Evolutionary conservation across 257 asterid genomes (phyloP).

Genomic region (Cordia subcordata): DNA sequence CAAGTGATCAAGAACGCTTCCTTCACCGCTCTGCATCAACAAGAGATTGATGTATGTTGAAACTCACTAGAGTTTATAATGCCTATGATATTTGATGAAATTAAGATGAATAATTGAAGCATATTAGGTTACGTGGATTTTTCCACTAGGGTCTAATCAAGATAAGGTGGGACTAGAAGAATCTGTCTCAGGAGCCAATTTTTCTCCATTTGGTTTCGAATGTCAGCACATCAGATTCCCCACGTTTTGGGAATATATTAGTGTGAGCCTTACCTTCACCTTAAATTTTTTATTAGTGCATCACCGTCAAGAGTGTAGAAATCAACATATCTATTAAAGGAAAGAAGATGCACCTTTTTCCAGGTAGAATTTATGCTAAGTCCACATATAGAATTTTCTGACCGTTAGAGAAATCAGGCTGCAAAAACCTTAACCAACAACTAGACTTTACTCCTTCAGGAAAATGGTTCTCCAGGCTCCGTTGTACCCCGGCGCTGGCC

Average conservation of each 20-base stretch:
- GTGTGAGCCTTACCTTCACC: neutral
- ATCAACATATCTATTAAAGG: neutral
- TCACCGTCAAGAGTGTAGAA: neutral
- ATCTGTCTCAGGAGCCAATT: neutral
- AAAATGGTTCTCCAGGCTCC: slow-evolving; percentile 15
- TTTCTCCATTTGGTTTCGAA: neutral
- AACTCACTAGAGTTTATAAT: neutral
- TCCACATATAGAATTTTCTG: slow-evolving; percentile 5
- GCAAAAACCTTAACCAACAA: neutral
- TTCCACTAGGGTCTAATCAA: neutral
- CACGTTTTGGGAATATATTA: too few relatives aligned
- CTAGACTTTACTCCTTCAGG: neutral
- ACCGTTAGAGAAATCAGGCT: neutral
- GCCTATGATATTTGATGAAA: too few relatives aligned
- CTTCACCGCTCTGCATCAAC: neutral
- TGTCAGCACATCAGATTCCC: neutral
- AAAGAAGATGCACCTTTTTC: slow-evolving; percentile 17
- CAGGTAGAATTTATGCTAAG: slow-evolving; percentile 1
- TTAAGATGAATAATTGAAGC: too few relatives aligned
- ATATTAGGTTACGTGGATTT: too few relatives aligned
- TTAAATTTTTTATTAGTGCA: neutral
- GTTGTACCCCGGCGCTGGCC: slow-evolving; percentile 2
- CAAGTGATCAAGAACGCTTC: too few relatives aligned
- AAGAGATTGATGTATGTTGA: neutral
- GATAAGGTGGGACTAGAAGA: too few relatives aligned